Percentiles rank a stretch among this genome's conserved stretches.
Conservation (phyloP, 495 filamentous ascomycete species). For the Podospora anserina region DNA sequence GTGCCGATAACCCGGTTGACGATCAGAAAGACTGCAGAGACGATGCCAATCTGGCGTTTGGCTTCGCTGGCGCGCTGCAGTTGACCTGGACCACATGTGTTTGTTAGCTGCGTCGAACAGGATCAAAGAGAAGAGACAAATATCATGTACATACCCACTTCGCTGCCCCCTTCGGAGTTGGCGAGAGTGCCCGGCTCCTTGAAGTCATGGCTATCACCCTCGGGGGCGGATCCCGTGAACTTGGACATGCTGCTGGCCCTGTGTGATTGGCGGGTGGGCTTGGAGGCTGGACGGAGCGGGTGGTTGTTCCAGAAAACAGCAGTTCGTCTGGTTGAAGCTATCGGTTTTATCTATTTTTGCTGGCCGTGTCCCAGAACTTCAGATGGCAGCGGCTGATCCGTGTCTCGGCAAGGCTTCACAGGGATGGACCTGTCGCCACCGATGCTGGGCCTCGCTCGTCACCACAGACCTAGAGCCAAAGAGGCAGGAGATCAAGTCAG, state of each 20-base stretch:
- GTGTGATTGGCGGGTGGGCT: neutral
- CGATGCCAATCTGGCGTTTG: slow-evolving; percentile 38
- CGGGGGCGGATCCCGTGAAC: neutral
- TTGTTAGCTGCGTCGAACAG: neutral
- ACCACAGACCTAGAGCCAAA: neutral
- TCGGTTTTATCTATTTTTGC: neutral
- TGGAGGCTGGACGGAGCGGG: neutral
- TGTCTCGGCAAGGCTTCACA: neutral
- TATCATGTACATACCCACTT: slow-evolving; percentile 12
- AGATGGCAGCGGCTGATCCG: neutral
- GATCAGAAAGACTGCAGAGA: slow-evolving; percentile 40
- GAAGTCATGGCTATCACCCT: neutral
- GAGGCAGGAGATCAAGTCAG: slow-evolving; percentile 7
- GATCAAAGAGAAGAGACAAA: neutral
- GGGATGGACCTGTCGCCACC: neutral
- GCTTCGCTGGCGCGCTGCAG: slow-evolving; percentile 30
- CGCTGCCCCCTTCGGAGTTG: slow-evolving; percentile 1
- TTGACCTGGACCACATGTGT: slow-evolving; percentile 15
- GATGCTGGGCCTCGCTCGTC: neutral
- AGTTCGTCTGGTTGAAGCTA: neutral
- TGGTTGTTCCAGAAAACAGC: neutral
- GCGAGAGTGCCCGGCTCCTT: neutral
- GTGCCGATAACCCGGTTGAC: slow-evolving; percentile 69
- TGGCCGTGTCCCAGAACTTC: neutral
- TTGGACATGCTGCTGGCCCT: slow-evolving; percentile 13